A percentile compares a stretch with the other conserved stretches of the same genome.
Conservation (phyloP, 2,329 filamentous ascomycete species). For the Paecilomyces sp. region DNA sequence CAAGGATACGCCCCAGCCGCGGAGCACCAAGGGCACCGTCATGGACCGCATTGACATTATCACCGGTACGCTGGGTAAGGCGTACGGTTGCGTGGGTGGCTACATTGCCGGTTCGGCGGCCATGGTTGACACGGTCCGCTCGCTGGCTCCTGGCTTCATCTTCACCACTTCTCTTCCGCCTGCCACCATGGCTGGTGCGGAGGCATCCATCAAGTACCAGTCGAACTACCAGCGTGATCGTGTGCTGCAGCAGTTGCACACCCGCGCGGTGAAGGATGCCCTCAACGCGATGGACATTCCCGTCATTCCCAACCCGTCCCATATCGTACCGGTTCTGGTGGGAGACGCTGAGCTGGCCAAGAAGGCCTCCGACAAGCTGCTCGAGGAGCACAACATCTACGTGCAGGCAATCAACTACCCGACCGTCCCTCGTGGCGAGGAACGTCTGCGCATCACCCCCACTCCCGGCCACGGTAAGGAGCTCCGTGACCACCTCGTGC, state of each 20-base stretch:
- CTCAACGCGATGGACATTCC: constrained; percentile 76
- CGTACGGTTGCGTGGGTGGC: constrained; percentile 93
- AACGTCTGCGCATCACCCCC: constrained; percentile 89
- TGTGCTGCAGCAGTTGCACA: constrained; percentile 90
- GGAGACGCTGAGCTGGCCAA: constrained; percentile 91
- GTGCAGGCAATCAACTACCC: constrained; percentile 99
- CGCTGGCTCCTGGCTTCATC: constrained; percentile 93
- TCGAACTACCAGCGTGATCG: constrained; percentile 78
- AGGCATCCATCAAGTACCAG: constrained; percentile 89
- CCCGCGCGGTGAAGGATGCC: constrained; percentile 83
- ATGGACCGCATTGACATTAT: constrained; percentile 98
- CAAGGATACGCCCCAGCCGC: constrained; percentile 51
- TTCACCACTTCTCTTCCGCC: constrained; percentile 96
- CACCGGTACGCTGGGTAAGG: constrained; percentile 93
- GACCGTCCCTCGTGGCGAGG: constrained; percentile 95
- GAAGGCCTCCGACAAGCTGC: constrained; percentile 82
- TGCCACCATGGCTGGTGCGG: constrained; percentile 92
- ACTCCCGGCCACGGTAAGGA: constrained; percentile 85
- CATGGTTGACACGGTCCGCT: constrained; percentile 87
- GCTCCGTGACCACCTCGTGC: constrained; percentile 77
- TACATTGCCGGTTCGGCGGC: constrained; percentile 89
- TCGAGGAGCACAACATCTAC: constrained; percentile 87
- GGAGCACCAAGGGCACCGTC: constrained; percentile 60
- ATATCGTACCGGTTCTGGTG: constrained; percentile 90
- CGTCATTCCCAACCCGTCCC: constrained; percentile 94